Evolutionary conservation across 768 basidiomycete genomes (phyloP), one percentile per base, ranked within the genome.

Genomic region (Trametes meyenii): DNA sequence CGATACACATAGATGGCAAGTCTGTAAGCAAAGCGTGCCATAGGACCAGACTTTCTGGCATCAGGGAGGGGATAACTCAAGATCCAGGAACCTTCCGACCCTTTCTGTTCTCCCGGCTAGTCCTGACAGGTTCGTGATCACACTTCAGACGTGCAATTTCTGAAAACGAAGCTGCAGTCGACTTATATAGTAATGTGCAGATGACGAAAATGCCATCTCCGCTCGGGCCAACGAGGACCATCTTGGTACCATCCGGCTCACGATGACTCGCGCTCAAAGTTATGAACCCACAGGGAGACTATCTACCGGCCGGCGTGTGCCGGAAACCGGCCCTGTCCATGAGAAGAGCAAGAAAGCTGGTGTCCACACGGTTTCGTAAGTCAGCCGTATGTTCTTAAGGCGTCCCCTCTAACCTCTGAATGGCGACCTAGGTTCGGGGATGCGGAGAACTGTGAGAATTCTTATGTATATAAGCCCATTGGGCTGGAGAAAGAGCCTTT

Each of bases 291-390:
- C 16, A n/a, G n/a, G n/a, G 35, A n/a, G 2, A 35, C 17, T 5
- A n/a, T 16, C 19, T 6, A 13, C 2, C 35, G 35, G 3, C 12
- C 2, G n/a, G n/a, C n/a, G n/a, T n/a, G 26, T 12, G 24, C 11
- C 46, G 5, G 17, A 35, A 29, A 8, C 55, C 11, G 58, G 51
- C 1, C 43, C 45, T 0, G 33, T 62, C 1, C 64, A 66, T 44
- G 64, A 66, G 55, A 54, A 45, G 19, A 66, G 64, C 21, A 66
- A 66, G 57, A 66, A 66, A 49, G 60, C 64, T 0, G 61, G 64
- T 16, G 49, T 44, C 17, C 64, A 66, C 24, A 24, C 56, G 21
- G 54, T 62, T 10, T 46, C 53, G 64, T 66, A 29, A 48, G 64
- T 19, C 29, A 3, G 17, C 5, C 14, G n/a, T 19, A 49, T 42